A percentile compares a stretch with the other conserved stretches of the same genome.
phyloP scores from a whole-genome alignment of 140 eudicot species.

The Oenanthe javanica region DNA sequence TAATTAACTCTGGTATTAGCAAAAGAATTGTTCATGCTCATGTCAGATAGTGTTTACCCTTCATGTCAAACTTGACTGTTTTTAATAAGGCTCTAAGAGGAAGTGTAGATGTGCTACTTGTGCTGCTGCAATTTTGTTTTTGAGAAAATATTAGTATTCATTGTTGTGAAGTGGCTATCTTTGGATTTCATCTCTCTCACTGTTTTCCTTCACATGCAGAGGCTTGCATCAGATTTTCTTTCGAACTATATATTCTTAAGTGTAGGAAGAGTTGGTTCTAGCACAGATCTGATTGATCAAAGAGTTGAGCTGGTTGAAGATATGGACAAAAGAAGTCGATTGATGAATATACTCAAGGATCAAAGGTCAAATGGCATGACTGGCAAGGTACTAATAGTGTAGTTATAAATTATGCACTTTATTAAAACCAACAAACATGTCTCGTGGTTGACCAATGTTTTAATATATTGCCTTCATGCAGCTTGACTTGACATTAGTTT shows the following conservation, averaged over 20 bases:
- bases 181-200: background rate
- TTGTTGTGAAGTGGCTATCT: background rate
- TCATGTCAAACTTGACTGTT: background rate
- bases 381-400: slow-evolving; percentile 33
- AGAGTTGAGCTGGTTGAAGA: slow-evolving; percentile 52
- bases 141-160: no score
- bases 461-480: slow-evolving; percentile 10
- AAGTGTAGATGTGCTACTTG: background rate
- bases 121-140: background rate
- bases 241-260: slow-evolving; percentile 50
- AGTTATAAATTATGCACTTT: background rate
- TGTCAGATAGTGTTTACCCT: background rate
- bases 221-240: slow-evolving; percentile 69
- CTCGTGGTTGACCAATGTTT: background rate
- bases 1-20: background rate
- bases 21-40: background rate
- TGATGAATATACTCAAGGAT: slow-evolving; percentile 42
- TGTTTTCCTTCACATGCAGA: slow-evolving; percentile 28
- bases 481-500: slow-evolving; percentile 50
- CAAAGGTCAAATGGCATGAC: slow-evolving; percentile 35
- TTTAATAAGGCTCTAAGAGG: background rate
- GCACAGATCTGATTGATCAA: slow-evolving; percentile 58
- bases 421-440: background rate
- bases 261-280: slow-evolving; percentile 76
- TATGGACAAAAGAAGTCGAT: slow-evolving; percentile 30